Conservation (phyloP, 225 moss, liverwort and hornwort genomes). For the Neckera pumila region DNA sequence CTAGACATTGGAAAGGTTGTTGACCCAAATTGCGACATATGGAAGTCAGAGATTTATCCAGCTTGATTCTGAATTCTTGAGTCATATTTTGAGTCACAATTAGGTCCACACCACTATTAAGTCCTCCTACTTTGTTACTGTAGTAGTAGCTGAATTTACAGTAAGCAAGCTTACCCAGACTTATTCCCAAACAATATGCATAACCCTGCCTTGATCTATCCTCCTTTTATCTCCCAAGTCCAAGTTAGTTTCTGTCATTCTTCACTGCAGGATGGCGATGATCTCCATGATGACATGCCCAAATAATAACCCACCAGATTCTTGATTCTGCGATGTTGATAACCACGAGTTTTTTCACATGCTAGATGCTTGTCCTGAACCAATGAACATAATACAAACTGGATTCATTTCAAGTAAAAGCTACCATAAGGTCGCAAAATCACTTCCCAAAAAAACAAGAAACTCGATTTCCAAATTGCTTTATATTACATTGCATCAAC, state of each 20-base stretch:
- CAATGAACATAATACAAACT: background rate
- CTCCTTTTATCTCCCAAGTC: background rate
- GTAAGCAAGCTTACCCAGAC: no score
- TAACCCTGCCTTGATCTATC: background rate
- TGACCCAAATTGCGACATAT: background rate
- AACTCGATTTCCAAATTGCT: background rate
- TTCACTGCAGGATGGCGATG: background rate
- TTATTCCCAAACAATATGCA: background rate
- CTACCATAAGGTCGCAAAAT: background rate
- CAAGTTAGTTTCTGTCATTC: background rate
- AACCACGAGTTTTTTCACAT: background rate
- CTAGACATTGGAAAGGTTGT: background rate
- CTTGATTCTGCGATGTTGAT: background rate
- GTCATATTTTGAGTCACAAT: background rate
- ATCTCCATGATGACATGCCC: background rate
- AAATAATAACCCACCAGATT: background rate
- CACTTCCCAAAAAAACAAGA: background rate
- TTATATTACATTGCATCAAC: background rate
- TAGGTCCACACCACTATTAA: background rate
- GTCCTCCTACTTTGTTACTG: background rate
- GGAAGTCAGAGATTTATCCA: background rate
- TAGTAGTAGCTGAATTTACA: background rate
- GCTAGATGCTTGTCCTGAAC: background rate
- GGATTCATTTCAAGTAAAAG: background rate
- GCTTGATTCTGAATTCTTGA: background rate